Percentiles rank a stretch among this genome's conserved stretches.
These are phyloP conservation scores for Parastagonospora nodorum DNA, from an alignment of 2,329 filamentous ascomycete genomes.

Conservation along the genomic window DNA sequence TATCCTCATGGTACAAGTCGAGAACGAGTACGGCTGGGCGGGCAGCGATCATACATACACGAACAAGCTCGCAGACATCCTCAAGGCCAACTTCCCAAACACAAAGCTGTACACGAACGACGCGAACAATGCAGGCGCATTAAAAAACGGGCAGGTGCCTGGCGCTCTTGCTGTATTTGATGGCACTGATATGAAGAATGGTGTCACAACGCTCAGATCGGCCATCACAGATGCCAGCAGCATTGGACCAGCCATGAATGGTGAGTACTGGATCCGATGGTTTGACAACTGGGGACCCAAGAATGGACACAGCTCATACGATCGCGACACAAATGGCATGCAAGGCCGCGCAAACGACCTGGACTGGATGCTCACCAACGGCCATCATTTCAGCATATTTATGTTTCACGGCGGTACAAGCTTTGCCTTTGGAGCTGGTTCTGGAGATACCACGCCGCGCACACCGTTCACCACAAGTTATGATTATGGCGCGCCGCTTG, in stretches of 20 bases:
- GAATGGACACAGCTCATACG: constrained; percentile 45
- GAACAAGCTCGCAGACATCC: constrained; percentile 48
- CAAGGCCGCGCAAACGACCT: constrained; percentile 25
- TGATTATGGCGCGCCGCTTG: constrained; percentile 58
- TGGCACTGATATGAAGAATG: constrained; percentile 47
- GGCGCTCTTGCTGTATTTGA: constrained; percentile 55
- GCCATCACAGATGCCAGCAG: constrained; percentile 52
- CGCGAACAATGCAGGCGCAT: constrained; percentile 51
- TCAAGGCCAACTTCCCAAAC: constrained; percentile 49
- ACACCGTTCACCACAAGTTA: constrained; percentile 55
- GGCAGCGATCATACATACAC: constrained; percentile 55
- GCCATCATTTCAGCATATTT: constrained; percentile 55
- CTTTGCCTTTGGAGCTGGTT: constrained; percentile 56
- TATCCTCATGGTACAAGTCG: constrained; percentile 58
- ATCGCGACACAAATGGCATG: constrained; percentile 16
- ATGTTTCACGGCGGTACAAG: constrained; percentile 62
- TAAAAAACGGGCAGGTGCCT: constrained; percentile 52
- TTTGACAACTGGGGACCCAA: constrained; percentile 53
- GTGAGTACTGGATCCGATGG: constrained; percentile 56
- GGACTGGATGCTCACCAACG: constrained; percentile 28
- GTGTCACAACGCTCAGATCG: constrained; percentile 50
- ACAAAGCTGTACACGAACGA: constrained; percentile 58
- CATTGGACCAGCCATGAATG: constrained; percentile 54
- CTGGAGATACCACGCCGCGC: constrained; percentile 49
- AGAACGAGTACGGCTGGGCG: constrained; percentile 59